Base-by-base conservation (phyloP, 768 basidiomycete species). In the Podaxis pistillaris region DNA sequence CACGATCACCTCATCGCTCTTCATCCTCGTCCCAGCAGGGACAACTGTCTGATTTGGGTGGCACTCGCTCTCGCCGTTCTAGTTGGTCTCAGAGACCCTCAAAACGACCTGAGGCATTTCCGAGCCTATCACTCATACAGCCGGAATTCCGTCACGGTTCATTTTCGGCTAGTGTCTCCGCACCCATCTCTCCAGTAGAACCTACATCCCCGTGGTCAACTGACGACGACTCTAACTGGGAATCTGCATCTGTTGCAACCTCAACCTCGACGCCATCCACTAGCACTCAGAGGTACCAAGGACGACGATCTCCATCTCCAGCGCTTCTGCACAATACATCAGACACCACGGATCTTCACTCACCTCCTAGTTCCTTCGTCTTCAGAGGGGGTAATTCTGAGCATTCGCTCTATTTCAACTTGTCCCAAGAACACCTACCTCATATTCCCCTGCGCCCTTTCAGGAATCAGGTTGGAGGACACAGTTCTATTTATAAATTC, bases 391-490 rank as follows among this genome's bases (percentile, higher is more conserved):
- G 54, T 38, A 40, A 33, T 38, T 44, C 60, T 12, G 26, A 33
- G n/a, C 46, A 51, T n/a, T 13, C 56, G 28, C 56, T 62, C 28
- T 47, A 44, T 55, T 70, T 78, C 59, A 78, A 83, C 60, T 67
- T 81, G 46, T 77, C 84, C 12, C 79, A 87, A 63, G 86, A 86
- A 58, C 81, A 82, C 63, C 76, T 93, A 49, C 92, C 91, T 1
- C 93, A 95, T 63, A 94, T 99, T 53, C 96, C 96, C 37, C 79
- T 99, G 7, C 87, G 91, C 53, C 97, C 97, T 4, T 99, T 98
- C 76, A 88, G 93, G 54, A 97, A 99, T 69, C 96, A 98, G 76
- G 97, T 99, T 33, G 97, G 97, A 46, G 97, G 97, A 2, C 97
- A 99, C 73, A 93, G 86, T 66, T 91, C 94, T 61, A 97, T 99